A percentile compares a stretch with the other conserved stretches of the same genome.
These are phyloP conservation scores for Beauveria caledonica DNA, from an alignment of 2,329 filamentous ascomycete genomes.

Conservation along the genomic window DNA sequence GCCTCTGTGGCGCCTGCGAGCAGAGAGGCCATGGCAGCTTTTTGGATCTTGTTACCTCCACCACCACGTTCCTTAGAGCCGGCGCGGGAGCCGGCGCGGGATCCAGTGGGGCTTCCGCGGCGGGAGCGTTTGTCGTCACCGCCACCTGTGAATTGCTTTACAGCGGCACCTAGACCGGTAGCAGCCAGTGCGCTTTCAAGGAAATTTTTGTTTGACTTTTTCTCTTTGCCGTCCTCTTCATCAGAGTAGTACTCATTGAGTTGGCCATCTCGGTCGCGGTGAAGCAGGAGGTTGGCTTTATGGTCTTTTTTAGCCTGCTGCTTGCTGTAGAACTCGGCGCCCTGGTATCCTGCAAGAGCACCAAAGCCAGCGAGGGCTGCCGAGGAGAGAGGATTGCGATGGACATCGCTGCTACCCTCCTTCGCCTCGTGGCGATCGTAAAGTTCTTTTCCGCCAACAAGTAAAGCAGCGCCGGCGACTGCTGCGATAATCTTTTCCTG, in stretches of 20 bases:
- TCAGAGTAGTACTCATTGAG: constrained; percentile 48
- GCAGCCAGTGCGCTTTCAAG: constrained; percentile 54
- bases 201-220: constrained; percentile 56
- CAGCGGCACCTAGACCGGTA: constrained; percentile 53
- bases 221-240: constrained; percentile 46
- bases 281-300: constrained; percentile 44
- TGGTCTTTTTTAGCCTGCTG: constrained; percentile 48
- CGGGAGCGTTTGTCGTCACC: constrained; percentile 35
- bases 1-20: constrained; percentile 87
- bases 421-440: constrained; percentile 55
- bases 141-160: constrained; percentile 48
- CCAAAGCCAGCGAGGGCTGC: constrained; percentile 56
- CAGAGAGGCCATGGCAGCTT: constrained; percentile 85
- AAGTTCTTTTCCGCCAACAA: constrained; percentile 58
- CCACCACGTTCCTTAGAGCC: constrained; percentile 39
- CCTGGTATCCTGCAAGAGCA: constrained; percentile 55
- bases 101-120: constrained; percentile 35
- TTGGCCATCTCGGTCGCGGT: constrained; percentile 46
- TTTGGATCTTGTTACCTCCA: constrained; percentile 56
- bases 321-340: constrained; percentile 56
- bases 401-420: constrained; percentile 38
- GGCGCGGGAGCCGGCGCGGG: constrained; percentile 46
- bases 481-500: constrained; percentile 60
- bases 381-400: constrained; percentile 51
- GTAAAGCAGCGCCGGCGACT: constrained; percentile 55